These are phyloP conservation scores for Gamarada debralockiae DNA, from an alignment of 495 filamentous ascomycete genomes.

Conservation along the genomic window DNA sequence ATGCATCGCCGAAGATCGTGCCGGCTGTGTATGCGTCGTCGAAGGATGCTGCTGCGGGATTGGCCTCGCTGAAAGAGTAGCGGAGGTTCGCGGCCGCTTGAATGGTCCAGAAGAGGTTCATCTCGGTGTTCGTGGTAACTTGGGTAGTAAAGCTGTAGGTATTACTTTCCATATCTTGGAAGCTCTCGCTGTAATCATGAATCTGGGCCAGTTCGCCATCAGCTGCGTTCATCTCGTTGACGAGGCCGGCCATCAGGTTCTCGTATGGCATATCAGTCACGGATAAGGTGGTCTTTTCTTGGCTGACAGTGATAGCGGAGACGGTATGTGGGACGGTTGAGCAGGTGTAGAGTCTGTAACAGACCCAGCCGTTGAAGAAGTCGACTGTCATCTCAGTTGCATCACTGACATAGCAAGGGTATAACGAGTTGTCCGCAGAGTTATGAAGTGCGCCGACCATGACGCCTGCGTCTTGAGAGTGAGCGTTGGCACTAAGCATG, in stretches of 20 bases:
- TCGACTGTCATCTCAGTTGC: neutral
- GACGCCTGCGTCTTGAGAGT: neutral
- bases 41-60: neutral
- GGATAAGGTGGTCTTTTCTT: neutral
- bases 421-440: neutral
- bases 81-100: neutral
- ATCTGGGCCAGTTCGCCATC: neutral
- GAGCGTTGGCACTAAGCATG: neutral
- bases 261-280: neutral
- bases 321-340: neutral
- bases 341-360: neutral
- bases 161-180: neutral
- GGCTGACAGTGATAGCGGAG: neutral
- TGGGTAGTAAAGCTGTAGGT: neutral
- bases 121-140: neutral
- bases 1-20: neutral
- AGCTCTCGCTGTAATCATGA: neutral
- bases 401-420: neutral
- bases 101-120: constrained; percentile 1
- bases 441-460: neutral
- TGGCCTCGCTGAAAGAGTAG: neutral
- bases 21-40: neutral
- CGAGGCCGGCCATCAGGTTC: neutral
- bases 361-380: constrained; percentile 1
- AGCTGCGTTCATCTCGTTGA: neutral